Conservation (phyloP, 1,284 basidiomycete genomes). For the Leccinum fallax region DNA sequence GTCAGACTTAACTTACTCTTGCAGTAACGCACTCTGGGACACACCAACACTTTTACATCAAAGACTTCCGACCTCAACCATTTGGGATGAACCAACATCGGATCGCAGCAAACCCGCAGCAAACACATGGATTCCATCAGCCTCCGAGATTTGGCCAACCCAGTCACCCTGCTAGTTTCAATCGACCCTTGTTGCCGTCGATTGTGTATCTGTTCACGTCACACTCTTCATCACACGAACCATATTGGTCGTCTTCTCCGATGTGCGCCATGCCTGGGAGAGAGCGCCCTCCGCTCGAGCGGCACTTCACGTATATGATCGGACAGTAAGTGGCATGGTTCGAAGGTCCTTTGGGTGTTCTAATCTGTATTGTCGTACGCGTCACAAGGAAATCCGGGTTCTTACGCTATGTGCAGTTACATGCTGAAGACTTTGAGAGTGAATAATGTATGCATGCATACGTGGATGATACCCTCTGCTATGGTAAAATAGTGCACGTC, state of each 20-base stretch:
- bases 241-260: slow-evolving; percentile 43
- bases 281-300: slow-evolving; percentile 29
- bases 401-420: slow-evolving; percentile 34
- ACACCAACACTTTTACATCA: slow-evolving; percentile 41
- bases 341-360: not conserved
- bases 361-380: not conserved
- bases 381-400: slow-evolving; percentile 32
- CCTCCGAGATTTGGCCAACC: slow-evolving; percentile 11
- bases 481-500: not conserved
- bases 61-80: slow-evolving; percentile 33
- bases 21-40: slow-evolving; percentile 42
- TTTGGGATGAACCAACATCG: slow-evolving; percentile 18
- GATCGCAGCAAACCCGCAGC: slow-evolving; percentile 16
- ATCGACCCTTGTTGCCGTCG: slow-evolving; percentile 33
- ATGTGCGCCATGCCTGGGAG: slow-evolving; percentile 23
- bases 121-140: slow-evolving; percentile 23
- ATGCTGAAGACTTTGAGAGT: slow-evolving; percentile 31
- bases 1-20: slow-evolving; percentile 1
- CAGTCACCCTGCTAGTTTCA: slow-evolving; percentile 7
- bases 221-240: slow-evolving; percentile 26
- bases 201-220: slow-evolving; percentile 45
- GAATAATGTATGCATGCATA: not conserved
- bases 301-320: slow-evolving; percentile 40
- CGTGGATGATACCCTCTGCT: not conserved
- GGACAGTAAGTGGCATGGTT: slow-evolving; percentile 37